phyloP scores from a whole-genome alignment of 768 basidiomycete species.

The Astraeus odoratus region DNA sequence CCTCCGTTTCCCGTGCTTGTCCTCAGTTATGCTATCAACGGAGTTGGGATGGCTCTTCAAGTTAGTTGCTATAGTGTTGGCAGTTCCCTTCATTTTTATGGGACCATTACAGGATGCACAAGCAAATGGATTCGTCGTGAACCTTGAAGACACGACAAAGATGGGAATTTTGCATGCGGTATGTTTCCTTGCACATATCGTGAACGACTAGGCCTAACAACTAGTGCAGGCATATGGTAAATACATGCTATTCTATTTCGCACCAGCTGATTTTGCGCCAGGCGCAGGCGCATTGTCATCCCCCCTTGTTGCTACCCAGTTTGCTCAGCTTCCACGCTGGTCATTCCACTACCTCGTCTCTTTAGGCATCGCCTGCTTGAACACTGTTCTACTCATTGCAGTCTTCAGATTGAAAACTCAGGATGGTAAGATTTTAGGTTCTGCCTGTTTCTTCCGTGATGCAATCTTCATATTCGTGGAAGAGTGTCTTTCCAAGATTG shows the following conservation, averaged over 20 bases:
- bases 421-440: slow-evolving; percentile 42
- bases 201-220: not conserved
- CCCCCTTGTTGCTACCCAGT: slow-evolving; percentile 79
- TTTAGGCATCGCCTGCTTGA: slow-evolving; percentile 56
- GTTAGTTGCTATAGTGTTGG: slow-evolving; percentile 27
- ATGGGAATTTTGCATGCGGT: slow-evolving; percentile 37
- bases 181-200: slow-evolving; percentile 26
- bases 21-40: slow-evolving; percentile 36
- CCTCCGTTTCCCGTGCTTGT: slow-evolving; percentile 41
- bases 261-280: slow-evolving; percentile 18
- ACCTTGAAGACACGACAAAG: slow-evolving; percentile 32
- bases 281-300: slow-evolving; percentile 60
- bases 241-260: not conserved
- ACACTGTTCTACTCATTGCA: slow-evolving; percentile 40
- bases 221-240: slow-evolving; percentile 27
- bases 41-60: slow-evolving; percentile 39
- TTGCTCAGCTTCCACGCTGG: slow-evolving; percentile 60
- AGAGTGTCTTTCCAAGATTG: slow-evolving; percentile 53
- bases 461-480: not conserved
- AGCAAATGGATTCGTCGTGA: slow-evolving; percentile 39
- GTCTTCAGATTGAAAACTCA: slow-evolving; percentile 69
- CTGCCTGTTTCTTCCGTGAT: not conserved
- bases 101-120: slow-evolving; percentile 35
- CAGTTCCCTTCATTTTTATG: not conserved
- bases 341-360: slow-evolving; percentile 74